These are phyloP conservation scores for Xerocomellus chrysenteron DNA, from an alignment of 768 basidiomycete genomes.

Conservation along the genomic window DNA sequence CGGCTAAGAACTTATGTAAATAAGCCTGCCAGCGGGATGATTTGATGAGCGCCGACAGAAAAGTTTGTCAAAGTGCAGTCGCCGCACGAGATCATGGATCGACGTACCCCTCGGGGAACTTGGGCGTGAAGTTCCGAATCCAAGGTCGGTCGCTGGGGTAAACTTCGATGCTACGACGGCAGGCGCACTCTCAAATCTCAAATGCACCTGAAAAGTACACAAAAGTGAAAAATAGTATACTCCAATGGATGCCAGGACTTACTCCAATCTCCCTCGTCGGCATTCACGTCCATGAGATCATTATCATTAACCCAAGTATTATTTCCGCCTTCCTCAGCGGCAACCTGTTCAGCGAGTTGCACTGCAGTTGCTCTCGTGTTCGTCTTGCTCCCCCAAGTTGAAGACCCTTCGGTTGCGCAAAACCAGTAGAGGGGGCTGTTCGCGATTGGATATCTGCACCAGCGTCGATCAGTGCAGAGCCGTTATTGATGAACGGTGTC, in stretches of 20 bases:
- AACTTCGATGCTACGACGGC: conserved; percentile 28
- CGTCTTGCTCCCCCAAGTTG: conserved; percentile 62
- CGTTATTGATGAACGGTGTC: conserved; percentile 33
- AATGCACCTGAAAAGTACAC: conserved; percentile 61
- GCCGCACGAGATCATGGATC: background rate
- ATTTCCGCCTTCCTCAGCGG: conserved; percentile 36
- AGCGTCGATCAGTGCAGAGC: background rate
- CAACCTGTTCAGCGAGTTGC: conserved; percentile 58
- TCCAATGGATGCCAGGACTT: conserved; percentile 30
- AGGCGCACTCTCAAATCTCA: conserved; percentile 47
- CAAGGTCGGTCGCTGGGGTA: conserved; percentile 23
- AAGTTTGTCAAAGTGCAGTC: background rate
- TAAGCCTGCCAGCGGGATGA: too few relatives aligned
- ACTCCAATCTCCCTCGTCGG: conserved; percentile 96
- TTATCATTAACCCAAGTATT: conserved; percentile 71
- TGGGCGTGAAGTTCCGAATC: conserved; percentile 21
- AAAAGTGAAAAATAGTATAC: background rate
- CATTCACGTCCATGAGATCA: conserved; percentile 91
- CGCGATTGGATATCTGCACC: background rate
- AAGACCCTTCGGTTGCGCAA: conserved; percentile 56
- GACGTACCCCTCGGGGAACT: conserved; percentile 13
- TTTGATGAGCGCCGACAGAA: background rate
- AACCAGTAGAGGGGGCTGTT: conserved; percentile 7
- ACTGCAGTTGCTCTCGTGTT: conserved; percentile 45
- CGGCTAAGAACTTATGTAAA: too few relatives aligned